Evolutionary conservation across 2,329 filamentous ascomycete species (phyloP), one percentile per base, ranked within the genome.

Genomic region (Ilyonectria robusta): DNA sequence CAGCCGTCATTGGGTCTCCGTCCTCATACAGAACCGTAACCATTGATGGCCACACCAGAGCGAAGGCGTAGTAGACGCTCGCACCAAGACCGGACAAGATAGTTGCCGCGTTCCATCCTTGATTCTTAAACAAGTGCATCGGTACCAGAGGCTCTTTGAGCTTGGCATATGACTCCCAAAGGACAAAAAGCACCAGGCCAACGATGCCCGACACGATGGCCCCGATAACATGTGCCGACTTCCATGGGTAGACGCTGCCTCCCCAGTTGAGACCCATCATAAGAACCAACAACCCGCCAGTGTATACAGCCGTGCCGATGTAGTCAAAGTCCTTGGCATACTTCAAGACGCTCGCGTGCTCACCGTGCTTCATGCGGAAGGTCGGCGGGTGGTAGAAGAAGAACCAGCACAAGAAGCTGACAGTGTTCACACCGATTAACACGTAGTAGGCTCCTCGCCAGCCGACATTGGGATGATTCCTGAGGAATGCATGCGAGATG

Each of bases 51-150:
- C 79, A 82, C 13, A 82, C 74, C 19, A 82, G 77, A 31, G 78
- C 78, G 46, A 81, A 77, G 53, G 77, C 80, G 60, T 81, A 82
- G 72, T 81, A 81, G 11, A 80, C 75, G 47, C 76, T 78, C n/a
- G 80, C 79, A 19, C 78, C 80, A 4, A 81, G 71, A 19, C 78
- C 78, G 9, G 76, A 75, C 26, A 79, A 65, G 35, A 81, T 70
- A 21, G 76, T 75, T 10, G 75, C 74, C 8, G 78, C 76, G 31
- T 76, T 75, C 75, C 78, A 79, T 21, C 66, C 70, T 29, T 69
- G 68, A 69, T 81, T 80, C 31, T 69, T 71, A 72, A 81, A 81
- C 23, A 81, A 67, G 58, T 78, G 74, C 73, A 81, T 77, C 8
- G 78, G 80, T 11, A 82, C 74, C 19, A 82, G 72, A 3, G 80